Evolutionary conservation across 306 rosid species (phyloP), one percentile per base, ranked within the genome.

Genomic region (Lathyrus sativus): DNA sequence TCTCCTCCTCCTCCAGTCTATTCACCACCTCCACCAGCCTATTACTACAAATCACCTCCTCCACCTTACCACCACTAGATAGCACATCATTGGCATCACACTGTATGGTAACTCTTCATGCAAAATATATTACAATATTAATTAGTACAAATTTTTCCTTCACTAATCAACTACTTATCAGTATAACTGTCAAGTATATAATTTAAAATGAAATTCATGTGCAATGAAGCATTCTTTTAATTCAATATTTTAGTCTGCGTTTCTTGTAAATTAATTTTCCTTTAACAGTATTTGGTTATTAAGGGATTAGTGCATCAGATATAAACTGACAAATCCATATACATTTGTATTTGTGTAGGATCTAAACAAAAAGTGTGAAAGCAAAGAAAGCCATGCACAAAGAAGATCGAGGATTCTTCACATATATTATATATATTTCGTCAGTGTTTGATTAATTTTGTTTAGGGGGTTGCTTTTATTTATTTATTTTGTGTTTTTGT

Each of bases 51-150:
- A 31, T 87, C 86, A 31, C 84, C 85, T 39, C 95, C 95, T 73
- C 95, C 95, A 14, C 91, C 95, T 28, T 31, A 83, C 79, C 86
- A 85, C 63, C 13, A 77, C 86, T 88, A 88, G 88, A 79, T 35
- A 59, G 29, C 55, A 3, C 44, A 11, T 44, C 6, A 19, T 42
- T 65, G 22, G 28, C 58, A 43, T 19, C 72, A 57, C 22, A 26
- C 49, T 49, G 43, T 51, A 77, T 66, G 74, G 77, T 78, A 78
- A 49, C 37, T 43, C 48, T 67, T 43, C 68, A 33, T 13, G 11
- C 57, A 64, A 6, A 9, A 26, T 12, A 48, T 31, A n/a, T 62
- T 62, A 61, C 8, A 31, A 57, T 24, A 31, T 69, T 24, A 39
- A 39, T 9, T n/a, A 54, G 11, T 54, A 13, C 15, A 38, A 39